These are phyloP conservation scores for Monosporascus sp. DNA, from an alignment of 2,329 filamentous ascomycete species.

Conservation along the genomic window DNA sequence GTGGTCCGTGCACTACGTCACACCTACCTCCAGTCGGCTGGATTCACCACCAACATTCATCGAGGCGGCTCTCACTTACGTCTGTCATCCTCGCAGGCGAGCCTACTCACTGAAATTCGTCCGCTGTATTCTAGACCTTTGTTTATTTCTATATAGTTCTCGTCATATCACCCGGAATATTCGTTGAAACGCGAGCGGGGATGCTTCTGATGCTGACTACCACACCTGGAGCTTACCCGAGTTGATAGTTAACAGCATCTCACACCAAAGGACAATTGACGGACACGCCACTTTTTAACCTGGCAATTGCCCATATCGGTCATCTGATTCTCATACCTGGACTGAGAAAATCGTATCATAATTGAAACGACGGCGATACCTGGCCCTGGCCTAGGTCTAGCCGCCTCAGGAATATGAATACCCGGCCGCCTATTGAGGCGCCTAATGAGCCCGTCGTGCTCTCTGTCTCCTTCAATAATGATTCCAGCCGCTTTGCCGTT, in stretches of 20 bases:
- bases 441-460: constrained; percentile 70
- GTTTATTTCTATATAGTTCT: no score
- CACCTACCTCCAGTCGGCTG: neutral
- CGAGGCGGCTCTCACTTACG: neutral
- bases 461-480: constrained; percentile 79
- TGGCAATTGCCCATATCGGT: no score
- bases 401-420: constrained; percentile 64
- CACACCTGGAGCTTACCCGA: no score
- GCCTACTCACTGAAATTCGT: no score
- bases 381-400: constrained; percentile 3
- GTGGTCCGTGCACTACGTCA: neutral
- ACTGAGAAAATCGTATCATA: neutral
- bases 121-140: no score
- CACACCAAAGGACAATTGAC: neutral
- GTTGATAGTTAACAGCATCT: no score
- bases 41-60: neutral
- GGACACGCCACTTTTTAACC: neutral
- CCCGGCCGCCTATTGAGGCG: constrained; percentile 76
- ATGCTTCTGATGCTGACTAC: no score
- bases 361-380: neutral
- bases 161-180: no score
- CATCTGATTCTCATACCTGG: no score
- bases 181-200: no score
- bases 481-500: constrained; percentile 79
- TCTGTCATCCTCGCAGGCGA: no score